Percentiles rank a stretch among this genome's conserved stretches.
Conservation (phyloP, 495 filamentous ascomycete species). For the Aspergillus ellipticus region DNA sequence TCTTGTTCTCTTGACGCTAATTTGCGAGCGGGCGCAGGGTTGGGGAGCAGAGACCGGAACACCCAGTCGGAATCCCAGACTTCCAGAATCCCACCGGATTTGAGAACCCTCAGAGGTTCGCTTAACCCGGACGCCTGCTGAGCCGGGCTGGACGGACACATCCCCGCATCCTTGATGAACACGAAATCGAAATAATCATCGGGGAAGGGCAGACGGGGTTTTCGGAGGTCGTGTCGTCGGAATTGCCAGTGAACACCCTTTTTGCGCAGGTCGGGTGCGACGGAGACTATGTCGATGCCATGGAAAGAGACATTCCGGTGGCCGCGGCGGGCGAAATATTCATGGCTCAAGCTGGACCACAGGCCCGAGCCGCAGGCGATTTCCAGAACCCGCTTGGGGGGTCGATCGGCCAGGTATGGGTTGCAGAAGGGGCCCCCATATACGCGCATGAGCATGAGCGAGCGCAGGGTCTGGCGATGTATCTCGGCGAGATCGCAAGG, state of each 20-base stretch:
- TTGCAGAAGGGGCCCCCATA: constrained; percentile 78
- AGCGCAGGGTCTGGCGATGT: constrained; percentile 81
- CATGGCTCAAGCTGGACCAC: constrained; percentile 84
- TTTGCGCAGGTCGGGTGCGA: constrained; percentile 68
- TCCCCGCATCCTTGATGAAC: constrained; percentile 81
- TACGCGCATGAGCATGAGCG: constrained; percentile 74
- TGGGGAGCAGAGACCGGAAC: constrained; percentile 70
- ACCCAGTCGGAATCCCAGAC: constrained; percentile 82
- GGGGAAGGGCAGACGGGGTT: constrained; percentile 70
- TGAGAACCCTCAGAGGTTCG: constrained; percentile 73
- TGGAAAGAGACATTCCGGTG: constrained; percentile 65
- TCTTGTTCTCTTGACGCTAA: constrained; percentile 56
- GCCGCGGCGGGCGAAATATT: constrained; percentile 63
- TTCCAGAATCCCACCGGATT: constrained; percentile 76
- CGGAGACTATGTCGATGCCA: constrained; percentile 76
- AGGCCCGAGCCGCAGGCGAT: constrained; percentile 84
- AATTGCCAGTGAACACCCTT: constrained; percentile 84
- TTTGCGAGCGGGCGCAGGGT: constrained; percentile 59
- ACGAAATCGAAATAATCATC: constrained; percentile 86
- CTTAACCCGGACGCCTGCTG: constrained; percentile 64
- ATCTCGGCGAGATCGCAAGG: constrained; percentile 86
- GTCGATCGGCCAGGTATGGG: constrained; percentile 57
- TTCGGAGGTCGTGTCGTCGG: constrained; percentile 79
- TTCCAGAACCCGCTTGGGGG: constrained; percentile 77
- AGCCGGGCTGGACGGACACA: constrained; percentile 59